A percentile compares a stretch with the other conserved stretches of the same genome.
Evolutionary conservation across 2,329 filamentous ascomycete genomes (phyloP).

Genomic region (Zasmidium citrigriseum): DNA sequence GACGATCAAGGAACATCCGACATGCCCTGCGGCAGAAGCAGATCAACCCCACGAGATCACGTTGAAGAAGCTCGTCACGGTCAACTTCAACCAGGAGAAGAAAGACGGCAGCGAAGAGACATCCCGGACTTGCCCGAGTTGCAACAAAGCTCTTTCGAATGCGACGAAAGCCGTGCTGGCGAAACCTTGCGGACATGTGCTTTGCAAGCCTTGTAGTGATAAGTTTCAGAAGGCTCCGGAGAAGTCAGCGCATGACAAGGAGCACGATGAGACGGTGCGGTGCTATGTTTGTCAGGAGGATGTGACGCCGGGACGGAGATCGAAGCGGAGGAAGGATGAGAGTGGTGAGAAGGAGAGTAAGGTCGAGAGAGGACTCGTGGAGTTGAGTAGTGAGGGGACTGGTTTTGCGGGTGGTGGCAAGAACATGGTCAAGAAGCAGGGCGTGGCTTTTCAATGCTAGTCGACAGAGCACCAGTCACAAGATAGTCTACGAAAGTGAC

Average conservation of each 20-base stretch:
- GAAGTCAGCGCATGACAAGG: conserved; percentile 57
- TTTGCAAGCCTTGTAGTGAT: conserved; percentile 81
- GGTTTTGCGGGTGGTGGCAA: conserved; percentile 88
- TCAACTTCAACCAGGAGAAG: conserved; percentile 75
- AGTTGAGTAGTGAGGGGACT: conserved; percentile 82
- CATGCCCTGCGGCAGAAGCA: conserved; percentile 70
- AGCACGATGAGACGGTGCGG: conserved; percentile 53
- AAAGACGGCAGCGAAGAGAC: conserved; percentile 45
- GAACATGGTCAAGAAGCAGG: conserved; percentile 76
- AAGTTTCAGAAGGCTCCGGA: conserved; percentile 74
- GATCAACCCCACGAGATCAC: conserved; percentile 72
- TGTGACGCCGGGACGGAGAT: conserved; percentile 52
- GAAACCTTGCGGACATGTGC: conserved; percentile 86
- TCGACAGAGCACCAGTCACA: too few relatives aligned
- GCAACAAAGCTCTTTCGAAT: conserved; percentile 80
- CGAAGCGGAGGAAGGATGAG: conserved; percentile 27
- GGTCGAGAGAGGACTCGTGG: conserved; percentile 71
- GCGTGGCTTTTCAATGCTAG: conserved; percentile 80
- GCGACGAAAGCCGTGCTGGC: conserved; percentile 78
- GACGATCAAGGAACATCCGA: conserved; percentile 60
- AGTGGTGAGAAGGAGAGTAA: conserved; percentile 49
- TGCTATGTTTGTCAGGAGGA: conserved; percentile 90
- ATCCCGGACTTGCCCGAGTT: conserved; percentile 73
- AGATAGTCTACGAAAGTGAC: neutral
- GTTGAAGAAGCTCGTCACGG: conserved; percentile 72